Evolutionary conservation across 306 rosid species (phyloP).

Genomic region (Inga laurina): DNA sequence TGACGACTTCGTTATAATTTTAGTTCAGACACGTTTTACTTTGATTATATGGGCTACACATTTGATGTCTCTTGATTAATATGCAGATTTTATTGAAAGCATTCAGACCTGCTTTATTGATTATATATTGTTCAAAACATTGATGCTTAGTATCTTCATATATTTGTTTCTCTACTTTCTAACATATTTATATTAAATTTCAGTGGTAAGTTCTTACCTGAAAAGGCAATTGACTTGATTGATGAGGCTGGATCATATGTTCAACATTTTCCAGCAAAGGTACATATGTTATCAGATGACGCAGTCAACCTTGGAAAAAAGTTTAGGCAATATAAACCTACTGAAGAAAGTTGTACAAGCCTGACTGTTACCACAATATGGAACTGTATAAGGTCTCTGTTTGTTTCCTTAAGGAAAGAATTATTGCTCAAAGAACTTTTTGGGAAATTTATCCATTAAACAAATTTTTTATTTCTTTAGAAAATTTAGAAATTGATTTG

Average conservation of each 20-base stretch:
- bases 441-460: background rate
- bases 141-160: background rate
- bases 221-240: constrained; percentile 38
- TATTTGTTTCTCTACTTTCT: background rate
- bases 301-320: background rate
- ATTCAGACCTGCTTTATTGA: background rate
- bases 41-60: background rate
- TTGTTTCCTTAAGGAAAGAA: background rate
- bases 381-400: background rate
- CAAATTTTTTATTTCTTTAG: too few species aligned
- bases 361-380: background rate
- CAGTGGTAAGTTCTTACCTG: constrained; percentile 31
- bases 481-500: background rate
- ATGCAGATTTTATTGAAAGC: background rate
- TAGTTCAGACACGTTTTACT: background rate
- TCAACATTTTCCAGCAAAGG: constrained; percentile 25
- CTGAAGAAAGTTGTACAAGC: background rate
- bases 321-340: background rate
- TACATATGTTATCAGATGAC: background rate
- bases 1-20: background rate
- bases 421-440: background rate
- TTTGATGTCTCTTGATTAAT: background rate
- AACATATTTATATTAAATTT: background rate
- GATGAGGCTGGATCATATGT: constrained; percentile 37
- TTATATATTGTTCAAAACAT: background rate